phyloP scores from a whole-genome alignment of 2,329 filamentous ascomycete species.

The Fusarium humuli region DNA sequence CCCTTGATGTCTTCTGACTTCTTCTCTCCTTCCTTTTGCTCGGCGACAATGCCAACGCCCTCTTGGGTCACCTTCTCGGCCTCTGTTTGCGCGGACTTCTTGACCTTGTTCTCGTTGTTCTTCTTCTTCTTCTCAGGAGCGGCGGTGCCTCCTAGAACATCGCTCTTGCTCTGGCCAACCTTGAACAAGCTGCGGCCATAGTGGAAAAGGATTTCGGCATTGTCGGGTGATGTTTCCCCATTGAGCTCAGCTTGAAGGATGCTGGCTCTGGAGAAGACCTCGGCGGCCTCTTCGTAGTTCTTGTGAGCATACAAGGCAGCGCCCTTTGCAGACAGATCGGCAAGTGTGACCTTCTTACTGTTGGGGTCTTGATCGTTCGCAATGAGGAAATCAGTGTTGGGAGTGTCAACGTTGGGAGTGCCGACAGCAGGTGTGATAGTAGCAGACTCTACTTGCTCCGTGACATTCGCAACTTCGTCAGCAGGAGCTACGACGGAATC shows the following conservation, averaged over 20 bases:
- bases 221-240: constrained; percentile 89
- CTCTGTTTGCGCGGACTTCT: constrained; percentile 55
- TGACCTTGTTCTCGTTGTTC: constrained; percentile 49
- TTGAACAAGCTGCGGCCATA: constrained; percentile 96
- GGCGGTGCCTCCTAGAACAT: constrained; percentile 89
- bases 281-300: constrained; percentile 86
- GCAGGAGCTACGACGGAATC: constrained; percentile 7
- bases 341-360: constrained; percentile 72
- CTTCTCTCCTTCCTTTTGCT: constrained; percentile 57
- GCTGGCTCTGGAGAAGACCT: constrained; percentile 88
- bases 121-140: constrained; percentile 64
- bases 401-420: constrained; percentile 34
- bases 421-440: constrained; percentile 30
- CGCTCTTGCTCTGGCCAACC: constrained; percentile 92
- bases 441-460: constrained; percentile 36
- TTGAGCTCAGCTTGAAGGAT: constrained; percentile 92
- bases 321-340: constrained; percentile 83
- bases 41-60: constrained; percentile 57
- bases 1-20: constrained; percentile 56
- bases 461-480: constrained; percentile 27
- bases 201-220: constrained; percentile 92
- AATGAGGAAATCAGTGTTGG: constrained; percentile 42
- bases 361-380: constrained; percentile 59
- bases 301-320: constrained; percentile 89
- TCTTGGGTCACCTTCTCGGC: constrained; percentile 60